Conservation (phyloP, 352 stramenopile species). For the Phytophthora colocasiae region DNA sequence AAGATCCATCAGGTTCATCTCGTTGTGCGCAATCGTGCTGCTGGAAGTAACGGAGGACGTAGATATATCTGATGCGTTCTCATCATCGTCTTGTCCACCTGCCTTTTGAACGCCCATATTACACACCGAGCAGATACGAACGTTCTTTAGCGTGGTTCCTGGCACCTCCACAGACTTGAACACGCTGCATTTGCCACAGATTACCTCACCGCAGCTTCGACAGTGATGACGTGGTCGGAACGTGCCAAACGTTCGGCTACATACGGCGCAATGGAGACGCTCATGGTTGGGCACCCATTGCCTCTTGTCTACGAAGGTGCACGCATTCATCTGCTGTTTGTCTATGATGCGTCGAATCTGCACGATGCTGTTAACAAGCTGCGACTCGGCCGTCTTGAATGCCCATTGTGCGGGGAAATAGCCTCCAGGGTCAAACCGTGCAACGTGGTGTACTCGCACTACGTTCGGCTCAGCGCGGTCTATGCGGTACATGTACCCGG, state of each 20-base stretch:
- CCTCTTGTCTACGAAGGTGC: constrained; percentile 83
- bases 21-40: constrained; percentile 82
- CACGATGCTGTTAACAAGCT: constrained; percentile 79
- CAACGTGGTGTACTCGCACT: constrained; percentile 83
- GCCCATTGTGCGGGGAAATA: constrained; percentile 86
- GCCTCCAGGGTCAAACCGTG: constrained; percentile 71
- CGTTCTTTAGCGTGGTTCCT: constrained; percentile 81
- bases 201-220: constrained; percentile 88
- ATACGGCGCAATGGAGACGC: constrained; percentile 78
- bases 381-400: constrained; percentile 85
- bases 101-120: constrained; percentile 86
- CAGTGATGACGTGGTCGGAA: constrained; percentile 89
- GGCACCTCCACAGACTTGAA: constrained; percentile 85
- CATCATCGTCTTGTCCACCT: constrained; percentile 38
- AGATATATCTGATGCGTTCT: constrained; percentile 79
- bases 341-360: constrained; percentile 85
- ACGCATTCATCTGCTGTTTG: constrained; percentile 89
- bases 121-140: constrained; percentile 86
- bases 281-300: constrained; percentile 85
- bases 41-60: constrained; percentile 81
- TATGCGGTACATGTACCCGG: constrained; percentile 80
- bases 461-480: constrained; percentile 75
- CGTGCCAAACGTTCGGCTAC: constrained; percentile 71
- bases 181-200: constrained; percentile 88
- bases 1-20: constrained; percentile 88